Percentiles rank a stretch among this genome's conserved stretches.
phyloP scores from a whole-genome alignment of 495 filamentous ascomycete species.

The Elasticomyces elasticus region DNA sequence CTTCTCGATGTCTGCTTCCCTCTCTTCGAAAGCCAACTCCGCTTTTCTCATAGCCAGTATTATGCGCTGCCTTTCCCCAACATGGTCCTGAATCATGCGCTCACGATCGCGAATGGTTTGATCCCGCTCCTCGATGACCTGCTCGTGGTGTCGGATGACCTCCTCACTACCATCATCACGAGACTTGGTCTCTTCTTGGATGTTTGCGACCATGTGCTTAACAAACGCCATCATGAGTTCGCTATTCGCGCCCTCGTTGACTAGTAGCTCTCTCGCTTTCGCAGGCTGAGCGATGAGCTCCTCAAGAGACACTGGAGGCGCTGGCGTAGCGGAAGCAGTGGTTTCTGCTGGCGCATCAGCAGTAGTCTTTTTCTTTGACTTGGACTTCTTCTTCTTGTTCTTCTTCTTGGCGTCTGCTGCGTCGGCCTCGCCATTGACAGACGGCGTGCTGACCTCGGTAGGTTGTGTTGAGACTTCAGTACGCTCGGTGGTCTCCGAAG shows the following conservation, averaged over 20 bases:
- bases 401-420: conserved; percentile 21
- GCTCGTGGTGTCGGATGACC: conserved; percentile 12
- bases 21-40: too few relatives aligned
- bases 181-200: background rate
- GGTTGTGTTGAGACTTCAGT: conserved; percentile 13
- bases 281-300: conserved; percentile 6
- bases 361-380: conserved; percentile 14
- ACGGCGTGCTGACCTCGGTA: conserved; percentile 14
- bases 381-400: conserved; percentile 26
- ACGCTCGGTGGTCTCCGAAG: conserved; percentile 12
- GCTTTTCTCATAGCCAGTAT: too few relatives aligned
- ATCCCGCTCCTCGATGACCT: conserved; percentile 6
- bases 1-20: too few relatives aligned
- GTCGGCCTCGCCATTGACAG: conserved; percentile 8
- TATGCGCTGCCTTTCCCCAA: too few relatives aligned
- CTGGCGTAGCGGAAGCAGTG: background rate
- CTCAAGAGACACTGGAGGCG: background rate
- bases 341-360: conserved; percentile 3
- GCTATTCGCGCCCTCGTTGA: background rate
- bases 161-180: background rate
- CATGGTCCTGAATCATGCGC: too few relatives aligned
- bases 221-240: background rate
- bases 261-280: conserved; percentile 6
- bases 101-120: conserved; percentile 3
- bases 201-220: background rate